Evolutionary conservation across 805 yeast species (phyloP), one percentile per base, ranked within the genome.

Genomic region (Kuraishia molischiana): DNA sequence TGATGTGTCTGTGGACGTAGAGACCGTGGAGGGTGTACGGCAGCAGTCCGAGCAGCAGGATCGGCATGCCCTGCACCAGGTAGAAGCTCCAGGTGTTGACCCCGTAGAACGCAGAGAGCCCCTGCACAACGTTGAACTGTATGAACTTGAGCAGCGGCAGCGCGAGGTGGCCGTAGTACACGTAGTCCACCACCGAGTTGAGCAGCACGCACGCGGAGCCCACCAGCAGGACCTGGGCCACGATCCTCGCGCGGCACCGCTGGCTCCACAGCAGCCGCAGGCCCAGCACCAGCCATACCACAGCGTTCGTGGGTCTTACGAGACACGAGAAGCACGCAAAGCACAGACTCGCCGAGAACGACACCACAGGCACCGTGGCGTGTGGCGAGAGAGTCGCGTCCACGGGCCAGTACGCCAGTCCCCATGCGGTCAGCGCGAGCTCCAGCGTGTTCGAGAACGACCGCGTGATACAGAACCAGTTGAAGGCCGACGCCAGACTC

Each of bases 371-470:
- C 3, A 56, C 6, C 2, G 21, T 32, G 5, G 13, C 48, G 34
- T 13, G 3, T 8, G 17, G 38, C 9, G 20, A 14, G 30, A 24
- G 24, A 19, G 18, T 29, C 13, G 13, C 9, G 5, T 28, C 11
- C n/a, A 15, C 8, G 51, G 86, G 79, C 95, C 95, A 84, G 51
- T 66, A 71, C 13, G 69, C 64, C 35, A 90, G 60, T 0, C 87
- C 87, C 6, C 74, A 58, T 0, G 78, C 64, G 0, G 92, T 83
- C 38, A 87, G 52, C 1, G 72, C 66, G 70, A 81, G 70, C 55
- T 92, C 98, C 36, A 87, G 63, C 15, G 83, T 74, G 51, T 90
- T 92, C 37, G 94, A 76, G 52, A 92, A 92, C 1, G 95, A 77
- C 44, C 99, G 68, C 1, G 95, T 79, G 29, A 76, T 65, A 31